phyloP scores from a whole-genome alignment of 2,329 filamentous ascomycete genomes.

The Penicillium sp. region DNA sequence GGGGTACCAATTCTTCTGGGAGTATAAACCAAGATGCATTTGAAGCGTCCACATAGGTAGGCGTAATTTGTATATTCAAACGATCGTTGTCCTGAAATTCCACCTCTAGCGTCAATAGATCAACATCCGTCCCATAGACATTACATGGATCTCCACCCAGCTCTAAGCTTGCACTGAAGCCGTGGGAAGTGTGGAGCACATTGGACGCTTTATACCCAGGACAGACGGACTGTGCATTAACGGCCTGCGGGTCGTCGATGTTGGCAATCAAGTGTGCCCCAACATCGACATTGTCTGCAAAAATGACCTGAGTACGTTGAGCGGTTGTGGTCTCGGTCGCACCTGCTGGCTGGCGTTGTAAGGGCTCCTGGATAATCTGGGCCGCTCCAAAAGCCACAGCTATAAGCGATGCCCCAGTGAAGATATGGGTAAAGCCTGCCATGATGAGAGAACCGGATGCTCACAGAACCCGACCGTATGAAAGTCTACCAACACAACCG shows the following conservation, averaged over 20 bases:
- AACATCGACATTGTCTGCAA: conserved; percentile 52
- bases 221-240: conserved; percentile 67
- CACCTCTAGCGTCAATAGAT: conserved; percentile 68
- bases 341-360: conserved; percentile 7
- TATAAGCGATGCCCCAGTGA: conserved; percentile 32
- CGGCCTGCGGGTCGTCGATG: conserved; percentile 66
- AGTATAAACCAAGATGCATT: conserved; percentile 72
- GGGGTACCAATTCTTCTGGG: conserved; percentile 65
- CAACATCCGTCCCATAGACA: conserved; percentile 76
- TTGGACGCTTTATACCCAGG: conserved; percentile 63
- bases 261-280: conserved; percentile 63
- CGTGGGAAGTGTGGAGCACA: conserved; percentile 51
- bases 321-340: conserved; percentile 25
- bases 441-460: conserved; percentile 24
- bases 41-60: conserved; percentile 63
- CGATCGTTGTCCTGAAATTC: conserved; percentile 69
- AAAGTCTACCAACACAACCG: conserved; percentile 4
- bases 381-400: conserved; percentile 31
- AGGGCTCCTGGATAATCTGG: conserved; percentile 17
- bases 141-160: conserved; percentile 67
- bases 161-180: conserved; percentile 57
- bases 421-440: conserved; percentile 28
- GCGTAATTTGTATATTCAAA: conserved; percentile 72
- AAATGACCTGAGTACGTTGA: conserved; percentile 47
- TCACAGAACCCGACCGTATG: conserved; percentile 12